Evolutionary conservation across 2,329 filamentous ascomycete genomes (phyloP), one percentile per base, ranked within the genome.

Genomic region (Penicillium hordei): DNA sequence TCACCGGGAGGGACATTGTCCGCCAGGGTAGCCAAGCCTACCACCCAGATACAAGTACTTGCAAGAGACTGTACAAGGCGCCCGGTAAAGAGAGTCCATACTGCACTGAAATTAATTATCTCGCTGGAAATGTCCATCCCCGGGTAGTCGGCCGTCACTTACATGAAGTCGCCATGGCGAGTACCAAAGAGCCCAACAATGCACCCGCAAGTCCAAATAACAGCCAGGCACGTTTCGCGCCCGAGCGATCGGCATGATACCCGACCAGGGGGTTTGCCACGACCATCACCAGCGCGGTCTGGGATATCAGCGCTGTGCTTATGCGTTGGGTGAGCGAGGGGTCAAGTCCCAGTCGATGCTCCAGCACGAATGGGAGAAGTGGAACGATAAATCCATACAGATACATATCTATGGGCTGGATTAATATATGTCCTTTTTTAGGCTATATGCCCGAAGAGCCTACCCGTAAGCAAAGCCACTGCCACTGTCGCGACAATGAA

Each of bases 321-420:
- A 70, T 36, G 3, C 60, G 57, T 42, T 72, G 69, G 5, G 67
- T 68, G 21, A 65, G 49, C 3, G 60, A 60, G 10, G 49, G 49
- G 25, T 68, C 63, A 12, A 72, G 48, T 19, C 58, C 54, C 6
- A 73, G 54, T n/a, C 70, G 69, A 34, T 57, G 57, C 55, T 70
- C 64, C 3, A 72, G 50, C 9, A 72, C 60, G 19, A 66, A 68
- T 3, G 67, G 67, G 5, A 74, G 64, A 39, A 73, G 68, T 2
- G 70, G 70, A 1, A 73, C 65, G n/a, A 73, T 54, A 33, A 72
- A 72, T 12, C 62, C 61, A 49, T 68, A 71, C 1, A 72, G 62
- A 21, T 70, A 71, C 13, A 62, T 62, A 43, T 72, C 70, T 72
- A 52, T 33, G 21, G 8, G 1, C 19, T 8, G 5, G 10, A 31